phyloP scores from a whole-genome alignment of 2,329 filamentous ascomycete genomes.

The Alternaria longipes region DNA sequence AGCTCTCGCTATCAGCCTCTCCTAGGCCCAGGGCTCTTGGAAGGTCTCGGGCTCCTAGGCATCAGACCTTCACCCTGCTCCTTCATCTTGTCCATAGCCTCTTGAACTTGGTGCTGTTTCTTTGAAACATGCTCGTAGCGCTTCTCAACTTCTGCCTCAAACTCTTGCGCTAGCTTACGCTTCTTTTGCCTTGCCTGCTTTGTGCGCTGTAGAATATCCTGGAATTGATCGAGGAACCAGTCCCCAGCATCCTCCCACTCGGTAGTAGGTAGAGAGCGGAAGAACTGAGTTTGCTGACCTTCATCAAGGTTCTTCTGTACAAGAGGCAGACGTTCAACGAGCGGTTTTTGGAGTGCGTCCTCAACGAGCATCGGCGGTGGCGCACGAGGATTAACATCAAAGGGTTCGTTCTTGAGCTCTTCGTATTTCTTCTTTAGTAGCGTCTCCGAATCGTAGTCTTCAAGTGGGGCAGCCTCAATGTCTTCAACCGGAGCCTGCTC shows the following conservation, averaged over 20 bases:
- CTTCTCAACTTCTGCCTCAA: constrained; percentile 64
- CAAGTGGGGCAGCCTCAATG: constrained; percentile 11
- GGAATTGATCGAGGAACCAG: constrained; percentile 66
- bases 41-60: constrained; percentile 50
- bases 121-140: constrained; percentile 62
- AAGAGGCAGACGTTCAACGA: constrained; percentile 40
- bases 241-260: constrained; percentile 71
- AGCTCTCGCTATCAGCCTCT: constrained; percentile 6
- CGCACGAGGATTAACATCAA: constrained; percentile 53
- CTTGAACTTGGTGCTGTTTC: constrained; percentile 59
- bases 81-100: constrained; percentile 64
- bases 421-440: constrained; percentile 59
- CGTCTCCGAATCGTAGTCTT: constrained; percentile 58
- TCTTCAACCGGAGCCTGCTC: constrained; percentile 21
- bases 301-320: constrained; percentile 35
- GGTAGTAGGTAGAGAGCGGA: constrained; percentile 60
- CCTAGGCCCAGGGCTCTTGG: constrained; percentile 29
- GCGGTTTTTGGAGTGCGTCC: constrained; percentile 38
- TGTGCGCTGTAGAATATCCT: constrained; percentile 60
- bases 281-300: constrained; percentile 59
- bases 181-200: constrained; percentile 63
- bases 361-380: constrained; percentile 24
- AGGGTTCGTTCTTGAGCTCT: constrained; percentile 60
- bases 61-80: constrained; percentile 63
- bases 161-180: constrained; percentile 61